Conservation (phyloP, 2,329 filamentous ascomycete species). For the Hansfordia pulvinata region DNA sequence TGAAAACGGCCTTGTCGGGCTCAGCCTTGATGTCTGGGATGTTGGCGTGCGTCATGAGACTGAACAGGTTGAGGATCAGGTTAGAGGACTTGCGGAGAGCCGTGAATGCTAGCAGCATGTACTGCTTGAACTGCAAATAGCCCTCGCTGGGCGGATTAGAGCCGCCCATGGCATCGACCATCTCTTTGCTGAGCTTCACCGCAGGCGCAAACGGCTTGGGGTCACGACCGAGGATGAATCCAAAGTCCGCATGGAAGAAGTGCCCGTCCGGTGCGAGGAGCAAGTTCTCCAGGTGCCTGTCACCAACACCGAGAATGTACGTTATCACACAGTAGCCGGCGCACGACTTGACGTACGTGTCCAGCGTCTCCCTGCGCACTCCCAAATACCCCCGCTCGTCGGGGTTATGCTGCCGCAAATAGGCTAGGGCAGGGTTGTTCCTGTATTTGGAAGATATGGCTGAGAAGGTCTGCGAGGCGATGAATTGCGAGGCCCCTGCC, state of each 20-base stretch:
- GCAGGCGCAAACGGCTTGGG: conserved; percentile 94
- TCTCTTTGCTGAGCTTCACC: conserved; percentile 95
- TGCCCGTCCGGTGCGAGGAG: conserved; percentile 79
- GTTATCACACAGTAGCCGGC: conserved; percentile 98
- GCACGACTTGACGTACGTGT: conserved; percentile 90
- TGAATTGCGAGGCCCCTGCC: conserved; percentile 86
- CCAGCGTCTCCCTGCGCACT: conserved; percentile 82
- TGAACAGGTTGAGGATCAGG: conserved; percentile 88
- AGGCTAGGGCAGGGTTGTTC: conserved; percentile 59
- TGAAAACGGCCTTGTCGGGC: conserved; percentile 85
- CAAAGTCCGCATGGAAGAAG: conserved; percentile 98
- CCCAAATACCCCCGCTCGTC: conserved; percentile 71
- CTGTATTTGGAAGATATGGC: conserved; percentile 75
- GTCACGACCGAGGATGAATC: conserved; percentile 92
- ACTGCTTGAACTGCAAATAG: conserved; percentile 83
- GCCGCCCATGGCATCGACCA: conserved; percentile 98
- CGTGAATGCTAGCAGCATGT: conserved; percentile 90
- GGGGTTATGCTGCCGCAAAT: conserved; percentile 79
- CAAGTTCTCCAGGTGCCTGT: conserved; percentile 90
- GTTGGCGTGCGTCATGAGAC: conserved; percentile 93
- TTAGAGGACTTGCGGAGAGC: conserved; percentile 82
- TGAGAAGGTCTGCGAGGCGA: conserved; percentile 74
- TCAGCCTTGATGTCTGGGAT: conserved; percentile 91
- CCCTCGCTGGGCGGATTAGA: conserved; percentile 52
- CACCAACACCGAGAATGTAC: conserved; percentile 90